Conservation (phyloP, 148 eudicot species). For the Dianthus caryophyllus region DNA sequence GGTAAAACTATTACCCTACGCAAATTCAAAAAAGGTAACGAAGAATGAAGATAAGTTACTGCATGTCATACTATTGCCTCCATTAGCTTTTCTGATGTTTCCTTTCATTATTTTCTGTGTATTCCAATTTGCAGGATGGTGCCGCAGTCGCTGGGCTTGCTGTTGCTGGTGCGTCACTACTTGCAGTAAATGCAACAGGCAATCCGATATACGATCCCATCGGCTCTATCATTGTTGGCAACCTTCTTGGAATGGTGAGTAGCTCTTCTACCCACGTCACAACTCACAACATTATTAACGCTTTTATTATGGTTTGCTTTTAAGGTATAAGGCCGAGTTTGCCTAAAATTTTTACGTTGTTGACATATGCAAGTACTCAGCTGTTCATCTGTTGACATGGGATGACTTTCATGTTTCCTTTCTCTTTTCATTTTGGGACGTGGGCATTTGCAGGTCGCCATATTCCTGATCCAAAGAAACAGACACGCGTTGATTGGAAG, state of each 20-base stretch:
- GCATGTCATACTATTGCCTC: background rate
- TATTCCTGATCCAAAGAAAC: constrained; percentile 93
- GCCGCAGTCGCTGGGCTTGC: constrained; percentile 91
- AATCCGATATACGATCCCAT: constrained; percentile 92
- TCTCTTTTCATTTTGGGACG: background rate
- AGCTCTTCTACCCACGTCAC: background rate
- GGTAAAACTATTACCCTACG: too few species aligned
- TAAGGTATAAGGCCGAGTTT: background rate
- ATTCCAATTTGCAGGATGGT: constrained; percentile 58
- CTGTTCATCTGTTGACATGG: background rate
- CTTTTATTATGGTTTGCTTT: background rate
- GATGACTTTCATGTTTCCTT: background rate
- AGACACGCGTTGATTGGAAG: constrained; percentile 98
- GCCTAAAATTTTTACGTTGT: background rate
- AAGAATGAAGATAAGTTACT: background rate
- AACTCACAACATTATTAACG: background rate
- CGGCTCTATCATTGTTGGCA: constrained; percentile 91
- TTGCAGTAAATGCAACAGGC: constrained; percentile 86
- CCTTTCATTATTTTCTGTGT: background rate
- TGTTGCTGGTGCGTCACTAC: constrained; percentile 83
- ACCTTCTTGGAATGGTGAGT: constrained; percentile 88
- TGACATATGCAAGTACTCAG: background rate
- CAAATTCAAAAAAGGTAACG: too few species aligned
- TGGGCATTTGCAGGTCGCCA: constrained; percentile 69
- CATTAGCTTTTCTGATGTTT: background rate